Percentiles rank a stretch among this genome's conserved stretches.
These are phyloP conservation scores for Zasmidium angulare DNA, from an alignment of 2,329 filamentous ascomycete species.

Conservation along the genomic window DNA sequence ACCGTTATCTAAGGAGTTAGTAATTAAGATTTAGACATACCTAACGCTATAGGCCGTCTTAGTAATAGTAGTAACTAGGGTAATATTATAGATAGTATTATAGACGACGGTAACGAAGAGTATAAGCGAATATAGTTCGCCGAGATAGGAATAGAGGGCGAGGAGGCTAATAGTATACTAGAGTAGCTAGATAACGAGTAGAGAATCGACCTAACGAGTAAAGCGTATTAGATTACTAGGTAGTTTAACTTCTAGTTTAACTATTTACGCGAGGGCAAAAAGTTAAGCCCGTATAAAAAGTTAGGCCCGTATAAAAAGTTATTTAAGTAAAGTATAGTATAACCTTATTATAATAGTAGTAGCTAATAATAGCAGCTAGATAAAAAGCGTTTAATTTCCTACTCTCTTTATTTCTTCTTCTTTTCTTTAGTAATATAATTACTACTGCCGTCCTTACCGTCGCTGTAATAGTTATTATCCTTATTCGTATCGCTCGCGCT, in stretches of 20 bases:
- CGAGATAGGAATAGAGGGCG: not conserved
- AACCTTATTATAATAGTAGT: no score
- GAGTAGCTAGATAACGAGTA: not conserved
- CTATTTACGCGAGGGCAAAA: no score
- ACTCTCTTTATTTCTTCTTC: not conserved
- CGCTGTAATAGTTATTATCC: not conserved
- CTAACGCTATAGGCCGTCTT: not conserved
- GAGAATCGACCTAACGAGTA: not conserved
- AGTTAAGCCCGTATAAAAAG: no score
- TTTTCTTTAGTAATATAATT: not conserved
- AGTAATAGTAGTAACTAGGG: not conserved
- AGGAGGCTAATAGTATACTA: not conserved
- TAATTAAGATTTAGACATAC: not conserved
- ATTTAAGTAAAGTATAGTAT: no score
- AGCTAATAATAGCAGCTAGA: no score
- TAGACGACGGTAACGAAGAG: not conserved
- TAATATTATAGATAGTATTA: not conserved
- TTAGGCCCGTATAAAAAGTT: no score
- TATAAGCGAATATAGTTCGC: not conserved
- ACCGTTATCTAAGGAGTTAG: not conserved
- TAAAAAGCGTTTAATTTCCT: no score
- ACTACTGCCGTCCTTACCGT: not conserved
- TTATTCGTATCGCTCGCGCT: no score
- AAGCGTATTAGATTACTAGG: not conserved
- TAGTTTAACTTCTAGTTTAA: no score